Evolutionary conservation across 1,139 yeast genomes (phyloP).

Genomic region (Blastobotrys apis): DNA sequence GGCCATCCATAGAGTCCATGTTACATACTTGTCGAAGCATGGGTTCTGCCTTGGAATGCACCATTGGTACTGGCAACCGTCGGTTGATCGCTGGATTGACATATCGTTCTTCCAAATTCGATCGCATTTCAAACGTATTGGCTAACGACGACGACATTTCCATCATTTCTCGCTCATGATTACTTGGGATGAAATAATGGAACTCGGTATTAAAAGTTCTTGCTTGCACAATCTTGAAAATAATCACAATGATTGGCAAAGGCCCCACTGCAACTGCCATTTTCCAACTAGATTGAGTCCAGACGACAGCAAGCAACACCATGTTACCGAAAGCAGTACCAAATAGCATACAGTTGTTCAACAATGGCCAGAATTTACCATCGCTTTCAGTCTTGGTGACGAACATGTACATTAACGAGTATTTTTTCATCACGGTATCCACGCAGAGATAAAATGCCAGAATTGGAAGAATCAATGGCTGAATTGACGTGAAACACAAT

Average conservation of each 20-base stretch:
- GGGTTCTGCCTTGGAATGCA: conserved; percentile 30
- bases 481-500: conserved; percentile 38
- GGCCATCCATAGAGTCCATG: conserved; percentile 15
- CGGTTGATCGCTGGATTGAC: conserved; percentile 34
- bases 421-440: conserved; percentile 36
- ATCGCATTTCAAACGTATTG: conserved; percentile 14
- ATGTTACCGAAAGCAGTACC: conserved; percentile 37
- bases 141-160: conserved; percentile 18
- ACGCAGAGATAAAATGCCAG: conserved; percentile 33
- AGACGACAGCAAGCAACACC: conserved; percentile 36
- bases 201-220: conserved; percentile 28
- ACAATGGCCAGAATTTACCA: conserved; percentile 39
- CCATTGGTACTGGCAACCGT: conserved; percentile 35
- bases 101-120: conserved; percentile 28
- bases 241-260: conserved; percentile 29
- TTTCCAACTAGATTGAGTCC: conserved; percentile 37
- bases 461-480: conserved; percentile 39
- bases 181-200: conserved; percentile 31
- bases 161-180: conserved; percentile 24
- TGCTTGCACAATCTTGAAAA: conserved; percentile 31
- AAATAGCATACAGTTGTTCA: conserved; percentile 36
- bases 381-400: conserved; percentile 40
- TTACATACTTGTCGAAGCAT: conserved; percentile 25
- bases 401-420: conserved; percentile 37
- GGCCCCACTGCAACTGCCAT: conserved; percentile 37